Conservation (phyloP, 768 basidiomycete species). For the Xerocomellus chrysenteron region DNA sequence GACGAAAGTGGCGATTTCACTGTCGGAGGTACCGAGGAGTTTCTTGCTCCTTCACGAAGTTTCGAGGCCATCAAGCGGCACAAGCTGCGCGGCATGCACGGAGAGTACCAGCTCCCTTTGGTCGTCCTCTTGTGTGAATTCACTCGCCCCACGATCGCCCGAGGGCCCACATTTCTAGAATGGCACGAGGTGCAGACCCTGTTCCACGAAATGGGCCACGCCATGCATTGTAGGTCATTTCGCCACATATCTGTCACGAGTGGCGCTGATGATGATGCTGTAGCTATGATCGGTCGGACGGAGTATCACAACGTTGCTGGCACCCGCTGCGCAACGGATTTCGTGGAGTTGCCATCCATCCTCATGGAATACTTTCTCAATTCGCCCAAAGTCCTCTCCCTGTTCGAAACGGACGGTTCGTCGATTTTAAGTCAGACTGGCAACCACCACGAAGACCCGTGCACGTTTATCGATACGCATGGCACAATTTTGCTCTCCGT, state of each 20-base stretch:
- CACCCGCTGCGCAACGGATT: slow-evolving; percentile 96
- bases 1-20: slow-evolving; percentile 67
- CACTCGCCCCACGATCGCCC: slow-evolving; percentile 53
- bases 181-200: slow-evolving; percentile 95
- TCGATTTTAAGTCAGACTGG: slow-evolving; percentile 46
- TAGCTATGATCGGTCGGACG: slow-evolving; percentile 97
- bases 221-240: slow-evolving; percentile 90
- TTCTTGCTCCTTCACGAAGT: slow-evolving; percentile 49
- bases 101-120: slow-evolving; percentile 83
- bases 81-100: slow-evolving; percentile 57
- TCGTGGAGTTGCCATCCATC: slow-evolving; percentile 96
- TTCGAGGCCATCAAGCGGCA: slow-evolving; percentile 67
- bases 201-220: slow-evolving; percentile 99
- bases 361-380: slow-evolving; percentile 98
- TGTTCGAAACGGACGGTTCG: slow-evolving; percentile 62
- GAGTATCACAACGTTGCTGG: slow-evolving; percentile 98
- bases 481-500: slow-evolving; percentile 86
- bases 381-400: slow-evolving; percentile 77
- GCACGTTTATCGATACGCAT: slow-evolving; percentile 84
- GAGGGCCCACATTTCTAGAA: slow-evolving; percentile 70
- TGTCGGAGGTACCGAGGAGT: slow-evolving; percentile 38
- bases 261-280: slow-evolving; percentile 3
- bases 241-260: neutral
- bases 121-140: slow-evolving; percentile 94
- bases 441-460: slow-evolving; percentile 75